Evolutionary conservation across 495 filamentous ascomycete species (phyloP).

Genomic region (Amphirosellinia nigrospora): DNA sequence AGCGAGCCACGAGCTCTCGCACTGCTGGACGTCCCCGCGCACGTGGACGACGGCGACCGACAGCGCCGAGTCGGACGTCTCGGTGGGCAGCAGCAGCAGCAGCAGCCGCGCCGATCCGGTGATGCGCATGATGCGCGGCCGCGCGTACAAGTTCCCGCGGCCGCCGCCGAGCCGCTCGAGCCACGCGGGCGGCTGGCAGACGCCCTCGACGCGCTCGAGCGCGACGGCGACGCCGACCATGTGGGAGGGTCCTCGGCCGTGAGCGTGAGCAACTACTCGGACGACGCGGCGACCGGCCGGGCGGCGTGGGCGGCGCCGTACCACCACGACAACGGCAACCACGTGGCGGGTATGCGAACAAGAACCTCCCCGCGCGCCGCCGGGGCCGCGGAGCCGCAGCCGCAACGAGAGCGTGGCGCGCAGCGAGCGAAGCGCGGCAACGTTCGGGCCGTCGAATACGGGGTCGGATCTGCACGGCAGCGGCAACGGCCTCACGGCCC

Average conservation of each 20-base stretch:
- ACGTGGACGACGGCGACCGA: conserved; percentile 52
- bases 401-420: conserved; percentile 3
- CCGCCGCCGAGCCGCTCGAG: conserved; percentile 39
- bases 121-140: conserved; percentile 34
- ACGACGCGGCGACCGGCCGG: conserved; percentile 34
- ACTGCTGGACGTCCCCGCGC: conserved; percentile 64
- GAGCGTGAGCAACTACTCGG: conserved; percentile 34
- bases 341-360: conserved; percentile 2
- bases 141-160: conserved; percentile 39
- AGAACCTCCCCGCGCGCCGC: conserved; percentile 15
- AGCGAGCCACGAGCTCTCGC: conserved; percentile 61
- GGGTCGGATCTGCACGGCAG: background rate
- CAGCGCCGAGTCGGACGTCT: conserved; percentile 41
- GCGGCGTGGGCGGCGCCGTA: conserved; percentile 27
- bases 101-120: conserved; percentile 31
- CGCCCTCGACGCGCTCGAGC: conserved; percentile 38
- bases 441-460: background rate
- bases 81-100: conserved; percentile 29
- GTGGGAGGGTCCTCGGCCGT: conserved; percentile 38
- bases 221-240: conserved; percentile 33
- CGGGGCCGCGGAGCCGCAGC: background rate
- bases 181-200: conserved; percentile 32
- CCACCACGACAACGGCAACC: background rate
- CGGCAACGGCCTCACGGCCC: background rate
- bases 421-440: background rate